phyloP scores from a whole-genome alignment of 1,284 basidiomycete species.

The Malassezia dermatis region DNA sequence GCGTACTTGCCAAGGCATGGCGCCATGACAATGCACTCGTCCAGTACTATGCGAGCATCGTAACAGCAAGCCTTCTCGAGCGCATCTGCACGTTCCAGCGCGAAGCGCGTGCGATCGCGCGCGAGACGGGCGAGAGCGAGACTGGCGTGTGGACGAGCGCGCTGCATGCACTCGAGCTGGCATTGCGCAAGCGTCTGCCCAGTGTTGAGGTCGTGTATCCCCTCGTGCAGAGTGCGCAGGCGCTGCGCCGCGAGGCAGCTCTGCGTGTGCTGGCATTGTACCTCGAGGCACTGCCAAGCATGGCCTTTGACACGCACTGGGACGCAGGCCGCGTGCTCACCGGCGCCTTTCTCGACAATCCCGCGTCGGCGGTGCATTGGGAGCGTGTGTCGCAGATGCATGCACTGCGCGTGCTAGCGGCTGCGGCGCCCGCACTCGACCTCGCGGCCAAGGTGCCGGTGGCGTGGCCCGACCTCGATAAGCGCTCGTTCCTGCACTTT shows the following conservation, averaged over 20 bases:
- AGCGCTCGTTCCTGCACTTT: slow-evolving; percentile 25
- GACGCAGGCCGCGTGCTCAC: slow-evolving; percentile 71
- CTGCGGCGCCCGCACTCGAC: slow-evolving; percentile 51
- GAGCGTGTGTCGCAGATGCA: slow-evolving; percentile 64
- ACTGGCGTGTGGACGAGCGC: slow-evolving; percentile 25
- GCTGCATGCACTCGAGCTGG: slow-evolving; percentile 21
- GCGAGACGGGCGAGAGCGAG: slow-evolving; percentile 51
- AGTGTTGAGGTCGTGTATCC: slow-evolving; percentile 29
- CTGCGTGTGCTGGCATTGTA: slow-evolving; percentile 74
- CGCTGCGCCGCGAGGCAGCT: slow-evolving; percentile 65
- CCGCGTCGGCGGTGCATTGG: slow-evolving; percentile 42
- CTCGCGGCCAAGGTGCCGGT: slow-evolving; percentile 55
- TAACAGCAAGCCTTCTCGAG: slow-evolving; percentile 50
- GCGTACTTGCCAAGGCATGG: slow-evolving; percentile 59
- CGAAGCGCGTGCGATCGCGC: not conserved
- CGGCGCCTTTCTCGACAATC: slow-evolving; percentile 49
- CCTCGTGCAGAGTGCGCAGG: slow-evolving; percentile 12
- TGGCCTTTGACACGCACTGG: slow-evolving; percentile 68
- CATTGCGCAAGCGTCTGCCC: slow-evolving; percentile 25
- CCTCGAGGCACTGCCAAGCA: slow-evolving; percentile 62
- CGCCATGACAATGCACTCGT: slow-evolving; percentile 56
- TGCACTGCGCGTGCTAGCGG: slow-evolving; percentile 54
- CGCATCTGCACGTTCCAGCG: slow-evolving; percentile 16
- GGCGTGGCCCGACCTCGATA: slow-evolving; percentile 48
- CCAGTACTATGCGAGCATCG: slow-evolving; percentile 68